Evolutionary conservation across 169 alveolate genomes (phyloP), one percentile per base, ranked within the genome.

Genomic region (Toxoplasma gondii): DNA sequence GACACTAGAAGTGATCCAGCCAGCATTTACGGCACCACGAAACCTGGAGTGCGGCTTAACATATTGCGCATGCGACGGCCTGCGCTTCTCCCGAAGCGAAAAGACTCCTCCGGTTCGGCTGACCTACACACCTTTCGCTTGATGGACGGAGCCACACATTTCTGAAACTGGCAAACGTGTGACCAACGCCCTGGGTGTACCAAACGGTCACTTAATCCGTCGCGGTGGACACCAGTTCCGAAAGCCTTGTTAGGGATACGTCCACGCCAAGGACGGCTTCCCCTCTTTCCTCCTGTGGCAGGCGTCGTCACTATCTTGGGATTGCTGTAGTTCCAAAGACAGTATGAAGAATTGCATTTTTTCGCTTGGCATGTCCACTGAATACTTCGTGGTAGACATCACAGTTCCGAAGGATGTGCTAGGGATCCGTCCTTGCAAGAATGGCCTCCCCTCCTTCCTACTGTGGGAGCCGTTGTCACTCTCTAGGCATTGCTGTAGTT

Each of bases 71-170:
- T 64, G 78, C 78, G 78, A 64, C 78, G 78, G 78, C 78, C 78
- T 64, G 78, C 78, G 78, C 78, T 64, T 64, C 78, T 19, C 34
- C 78, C 78, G 78, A 64, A 7, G 78, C 78, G 78, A 64, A 64
- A 64, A 64, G 78, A 64, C 78, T 64, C 78, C 78, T 64, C 36
- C 78, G 78, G 78, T 24, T 64, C 36, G 78, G 78, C 34, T 64
- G 36, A 31, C 78, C 78, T 17, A 24, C 78, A 64, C 34, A 19
- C 78, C 12, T 19, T 64, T 64, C 78, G 78, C 78, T 4, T 9
- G 78, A 0, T 0, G 78, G 34, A 36, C n/a, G 78, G 78, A 64
- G 34, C 78, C 29, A 19, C 78, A 29, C 78, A 64, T 17, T 29
- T 4, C 34, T 64, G 29, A 64, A 19, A 29, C 78, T 64, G 36